Evolutionary conservation across 139 green algal genomes (phyloP).

Genomic region (Monoraphidium neglectum): DNA sequence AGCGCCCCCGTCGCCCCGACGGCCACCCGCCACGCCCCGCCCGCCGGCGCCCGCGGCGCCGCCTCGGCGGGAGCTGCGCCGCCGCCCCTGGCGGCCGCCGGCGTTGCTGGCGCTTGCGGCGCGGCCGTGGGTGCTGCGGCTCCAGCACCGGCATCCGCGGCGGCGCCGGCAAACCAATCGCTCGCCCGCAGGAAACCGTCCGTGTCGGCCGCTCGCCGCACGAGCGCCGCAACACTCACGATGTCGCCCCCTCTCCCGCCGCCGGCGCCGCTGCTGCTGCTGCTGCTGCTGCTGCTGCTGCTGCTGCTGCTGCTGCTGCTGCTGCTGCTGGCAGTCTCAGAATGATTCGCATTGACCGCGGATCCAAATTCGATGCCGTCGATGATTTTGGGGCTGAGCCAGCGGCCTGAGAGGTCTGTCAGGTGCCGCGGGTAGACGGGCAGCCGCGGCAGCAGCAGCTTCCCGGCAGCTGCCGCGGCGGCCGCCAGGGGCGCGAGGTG

Average conservation of each 20-base stretch:
- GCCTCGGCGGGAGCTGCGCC: no score
- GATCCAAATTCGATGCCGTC: constrained; percentile 3
- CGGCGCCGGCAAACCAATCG: constrained; percentile 51
- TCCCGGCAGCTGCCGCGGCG: constrained; percentile 59
- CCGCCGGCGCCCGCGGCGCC: no score
- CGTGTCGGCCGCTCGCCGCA: constrained; percentile 44
- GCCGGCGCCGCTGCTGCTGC: constrained; percentile 10
- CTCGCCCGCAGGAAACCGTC: constrained; percentile 47
- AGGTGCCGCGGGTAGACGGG: constrained; percentile 74
- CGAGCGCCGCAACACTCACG: constrained; percentile 43
- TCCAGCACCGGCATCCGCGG: neutral
- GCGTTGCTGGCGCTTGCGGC: neutral
- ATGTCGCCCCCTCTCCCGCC: constrained; percentile 43
- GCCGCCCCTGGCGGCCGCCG: neutral
- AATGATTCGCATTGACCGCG: neutral
- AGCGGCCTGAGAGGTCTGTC: neutral
- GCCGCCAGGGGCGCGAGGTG: constrained; percentile 67
- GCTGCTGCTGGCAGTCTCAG: neutral
- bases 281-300: no score
- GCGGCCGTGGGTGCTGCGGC: neutral
- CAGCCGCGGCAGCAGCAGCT: constrained; percentile 77
- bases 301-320: neutral
- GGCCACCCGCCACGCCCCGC: no score
- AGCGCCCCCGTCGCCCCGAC: no score
- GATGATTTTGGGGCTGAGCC: constrained; percentile 13